Evolutionary conservation across 495 filamentous ascomycete genomes (phyloP), one percentile per base, ranked within the genome.

Genomic region (Penicillium ochrochloron): DNA sequence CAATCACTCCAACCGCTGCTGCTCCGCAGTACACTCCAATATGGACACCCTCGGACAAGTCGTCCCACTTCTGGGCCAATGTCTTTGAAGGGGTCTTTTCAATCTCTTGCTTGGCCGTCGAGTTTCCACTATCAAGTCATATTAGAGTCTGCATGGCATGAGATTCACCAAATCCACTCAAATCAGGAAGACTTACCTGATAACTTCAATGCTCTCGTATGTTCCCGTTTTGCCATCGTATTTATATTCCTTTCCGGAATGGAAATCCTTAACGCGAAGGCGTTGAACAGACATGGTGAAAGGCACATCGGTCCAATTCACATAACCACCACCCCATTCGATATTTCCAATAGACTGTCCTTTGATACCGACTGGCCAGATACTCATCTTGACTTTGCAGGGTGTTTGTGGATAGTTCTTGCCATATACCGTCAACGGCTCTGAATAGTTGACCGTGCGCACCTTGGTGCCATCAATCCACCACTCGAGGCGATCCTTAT

Each of bases 381-480:
- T 57, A 52, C 67, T 69, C 8, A 70, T 31, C 50, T 73, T 69
- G 25, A 74, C 70, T 53, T 60, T 61, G 50, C 67, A 74, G 0
- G 93, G 92, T 1, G 90, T 92, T 74, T 96, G 92, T 2, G 92
- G 92, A 70, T 90, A 96, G 68, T 90, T 86, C 62, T 82, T 82
- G 46, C 78, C 88, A 12, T 71, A 71, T 1, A 71, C 50, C 5
- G 67, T 70, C 56, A 62, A 42, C 10, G 68, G 57, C 34, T 75
- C 70, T 1, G 68, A 69, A 42, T 70, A 74, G 55, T 73, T 86
- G 33, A 95, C 78, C 1, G 88, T 90, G 55, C 93, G 85, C 37
- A 93, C 82, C 21, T 85, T 78, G 3, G 75, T 81, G 29, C 88
- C 89, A 66, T 91, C 90, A 66, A 96, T 89, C 62, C 82, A 85